Evolutionary conservation across 495 filamentous ascomycete genomes (phyloP), one percentile per base, ranked within the genome.

Genomic region (Penicillium mononematosum): DNA sequence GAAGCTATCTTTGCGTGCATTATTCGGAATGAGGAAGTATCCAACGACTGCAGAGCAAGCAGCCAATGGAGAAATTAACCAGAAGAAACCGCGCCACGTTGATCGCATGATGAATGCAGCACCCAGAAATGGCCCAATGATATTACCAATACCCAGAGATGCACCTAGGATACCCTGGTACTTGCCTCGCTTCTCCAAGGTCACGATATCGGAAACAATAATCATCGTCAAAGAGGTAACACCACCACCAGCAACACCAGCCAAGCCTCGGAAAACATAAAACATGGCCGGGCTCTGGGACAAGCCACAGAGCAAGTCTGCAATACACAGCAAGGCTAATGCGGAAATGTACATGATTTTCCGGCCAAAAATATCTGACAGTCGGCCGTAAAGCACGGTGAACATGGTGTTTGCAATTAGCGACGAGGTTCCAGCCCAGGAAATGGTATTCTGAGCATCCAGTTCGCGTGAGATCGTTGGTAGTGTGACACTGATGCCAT

Each of bases 371-470:
- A 84, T 82, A 68, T 84, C 78, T 1, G 81, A 84, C 5, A 86
- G 60, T 24, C 83, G 75, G 17, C 82, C 81, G 46, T 84, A 85
- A 0, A 84, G 71, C n/a, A 84, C 80, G 14, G 83, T 82, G 51
- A 88, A 89, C 52, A 85, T 83, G 11, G 85, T 88, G 63, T 88
- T 88, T 3, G 86, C 85, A 51, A 92, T 85, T 19, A 91, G 71
- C 24, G 86, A 86, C 4, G 87, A 88, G 1, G 86, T 91, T n/a
- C 87, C 89, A 5, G 88, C 82, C 88, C 88, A 92, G 0, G 83
- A 88, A 22, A 90, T 86, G 16, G 83, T 86, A 34, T 82, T 72
- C 36, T 73, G 61, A 0, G 79, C 82, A 50, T 81, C 58, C 1
- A 88, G 72, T 45, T 86, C 83, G 49, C 68, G 70, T 38, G 81